Percentiles rank a stretch among this genome's conserved stretches.
These are phyloP conservation scores for Sextonia rubra DNA, from an alignment of 164 flowering plant species.

Conservation along the genomic window DNA sequence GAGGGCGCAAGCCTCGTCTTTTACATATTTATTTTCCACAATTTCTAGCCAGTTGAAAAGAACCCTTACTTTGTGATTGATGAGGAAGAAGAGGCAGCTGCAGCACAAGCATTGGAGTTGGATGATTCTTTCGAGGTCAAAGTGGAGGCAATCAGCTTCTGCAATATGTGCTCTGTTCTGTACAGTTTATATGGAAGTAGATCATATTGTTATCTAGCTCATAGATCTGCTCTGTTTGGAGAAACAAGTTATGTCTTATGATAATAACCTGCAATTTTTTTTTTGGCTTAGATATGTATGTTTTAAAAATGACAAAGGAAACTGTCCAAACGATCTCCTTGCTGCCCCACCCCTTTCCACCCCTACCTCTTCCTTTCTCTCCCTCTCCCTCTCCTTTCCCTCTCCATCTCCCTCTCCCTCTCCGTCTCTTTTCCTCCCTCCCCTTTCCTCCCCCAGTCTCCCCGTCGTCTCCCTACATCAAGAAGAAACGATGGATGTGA, in stretches of 20 bases:
- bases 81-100: conserved; percentile 32
- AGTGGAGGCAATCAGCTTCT: neutral
- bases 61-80: conserved; percentile 32
- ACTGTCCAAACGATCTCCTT: too few relatives aligned
- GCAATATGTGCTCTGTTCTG: neutral
- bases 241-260: neutral
- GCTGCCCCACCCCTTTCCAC: too few relatives aligned
- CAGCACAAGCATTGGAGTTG: conserved; percentile 23
- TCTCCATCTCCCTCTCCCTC: too few relatives aligned
- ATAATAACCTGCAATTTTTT: neutral
- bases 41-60: conserved; percentile 30
- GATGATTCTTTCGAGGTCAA: conserved; percentile 35
- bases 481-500: too few relatives aligned
- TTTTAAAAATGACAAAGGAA: too few relatives aligned
- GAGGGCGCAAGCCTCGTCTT: conserved; percentile 33
- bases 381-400: too few relatives aligned
- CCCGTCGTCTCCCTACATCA: too few relatives aligned
- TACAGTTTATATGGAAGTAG: neutral
- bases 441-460: too few relatives aligned
- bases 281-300: too few relatives aligned
- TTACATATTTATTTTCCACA: conserved; percentile 26
- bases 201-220: neutral
- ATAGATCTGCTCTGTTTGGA: neutral
- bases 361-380: too few relatives aligned
- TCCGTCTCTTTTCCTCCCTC: too few relatives aligned